Evolutionary conservation across 2,329 filamentous ascomycete species (phyloP), one percentile per base, ranked within the genome.

Genomic region (Aureobasidium sp.): DNA sequence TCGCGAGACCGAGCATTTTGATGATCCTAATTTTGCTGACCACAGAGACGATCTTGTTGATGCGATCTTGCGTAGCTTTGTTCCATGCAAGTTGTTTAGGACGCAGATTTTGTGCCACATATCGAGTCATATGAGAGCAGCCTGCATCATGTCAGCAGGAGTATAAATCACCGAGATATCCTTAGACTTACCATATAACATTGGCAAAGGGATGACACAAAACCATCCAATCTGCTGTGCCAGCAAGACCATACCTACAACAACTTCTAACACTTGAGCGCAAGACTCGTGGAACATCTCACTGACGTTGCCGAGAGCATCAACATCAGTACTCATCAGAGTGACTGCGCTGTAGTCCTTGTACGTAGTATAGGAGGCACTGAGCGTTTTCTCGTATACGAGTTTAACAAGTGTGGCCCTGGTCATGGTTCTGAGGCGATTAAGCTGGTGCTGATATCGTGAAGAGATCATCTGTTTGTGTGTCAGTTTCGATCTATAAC

Each of bases 201-300:
- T 19, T 22, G 48, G 19, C 27, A 64, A n/a, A 9, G 63, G 54
- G 17, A 64, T 27, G 7, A 61, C 39, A 42, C 63, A 64, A 2
- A 64, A 24, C 52, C 45, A 62, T 37, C 63, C 63, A 8, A 64
- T 40, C 12, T 60, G 52, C 22, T 52, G 39, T 11, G 63, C 53
- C 40, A 64, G 40, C 8, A 62, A 39, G 0, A 14, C 19, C 39
- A 62, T 40, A 7, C 63, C 63, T 2, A 62, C 62, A 14, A 48
- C 7, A 9, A 64, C 63, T 27, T 62, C 60, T 7, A 64, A n/a
- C 8, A 60, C 22, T n/a, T 62, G 45, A 40, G 60, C 27, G 54
- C 63, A 64, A 24, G 60, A 24, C 15, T 62, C 63, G 22, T 64
- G 63, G 15, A 64, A 48, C 63, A 62, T 62, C 15, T 60, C 63